A percentile compares a stretch with the other conserved stretches of the same genome.
Evolutionary conservation across 257 asterid genomes (phyloP).

Genomic region (Gentiana dahurica): DNA sequence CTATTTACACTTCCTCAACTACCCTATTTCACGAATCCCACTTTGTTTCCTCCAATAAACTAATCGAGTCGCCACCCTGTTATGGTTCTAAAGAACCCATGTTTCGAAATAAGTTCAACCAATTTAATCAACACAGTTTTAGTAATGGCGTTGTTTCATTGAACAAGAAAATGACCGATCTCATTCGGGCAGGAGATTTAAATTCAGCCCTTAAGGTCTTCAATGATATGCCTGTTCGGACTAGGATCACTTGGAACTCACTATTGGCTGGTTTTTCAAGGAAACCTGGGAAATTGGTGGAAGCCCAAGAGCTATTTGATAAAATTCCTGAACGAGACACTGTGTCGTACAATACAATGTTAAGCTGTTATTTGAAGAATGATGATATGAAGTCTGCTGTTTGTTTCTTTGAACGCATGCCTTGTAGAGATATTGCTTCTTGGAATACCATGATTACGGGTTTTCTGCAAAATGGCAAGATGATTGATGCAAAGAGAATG

Average conservation of each 20-base stretch:
- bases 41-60: constrained; percentile 11
- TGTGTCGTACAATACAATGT: constrained; percentile 55
- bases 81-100: constrained; percentile 3
- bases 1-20: constrained; percentile 8
- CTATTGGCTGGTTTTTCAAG: constrained; percentile 45
- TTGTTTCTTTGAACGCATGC: constrained; percentile 38
- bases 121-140: neutral
- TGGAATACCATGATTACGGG: constrained; percentile 82
- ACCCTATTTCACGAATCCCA: constrained; percentile 4
- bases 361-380: constrained; percentile 49
- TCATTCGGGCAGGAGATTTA: constrained; percentile 43
- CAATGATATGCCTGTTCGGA: constrained; percentile 30
- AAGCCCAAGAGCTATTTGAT: constrained; percentile 51
- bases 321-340: constrained; percentile 65
- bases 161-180: constrained; percentile 50
- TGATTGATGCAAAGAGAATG: constrained; percentile 45
- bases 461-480: constrained; percentile 35
- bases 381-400: constrained; percentile 29
- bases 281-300: constrained; percentile 35
- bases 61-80: constrained; percentile 2
- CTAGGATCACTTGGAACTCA: constrained; percentile 66
- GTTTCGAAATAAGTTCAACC: constrained; percentile 1
- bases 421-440: constrained; percentile 45
- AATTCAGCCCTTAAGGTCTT: constrained; percentile 53
- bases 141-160: constrained; percentile 13